A percentile compares a stretch with the other conserved stretches of the same genome.
These are phyloP conservation scores for Blumeriella jaapii DNA, from an alignment of 2,329 filamentous ascomycete genomes.

Conservation along the genomic window DNA sequence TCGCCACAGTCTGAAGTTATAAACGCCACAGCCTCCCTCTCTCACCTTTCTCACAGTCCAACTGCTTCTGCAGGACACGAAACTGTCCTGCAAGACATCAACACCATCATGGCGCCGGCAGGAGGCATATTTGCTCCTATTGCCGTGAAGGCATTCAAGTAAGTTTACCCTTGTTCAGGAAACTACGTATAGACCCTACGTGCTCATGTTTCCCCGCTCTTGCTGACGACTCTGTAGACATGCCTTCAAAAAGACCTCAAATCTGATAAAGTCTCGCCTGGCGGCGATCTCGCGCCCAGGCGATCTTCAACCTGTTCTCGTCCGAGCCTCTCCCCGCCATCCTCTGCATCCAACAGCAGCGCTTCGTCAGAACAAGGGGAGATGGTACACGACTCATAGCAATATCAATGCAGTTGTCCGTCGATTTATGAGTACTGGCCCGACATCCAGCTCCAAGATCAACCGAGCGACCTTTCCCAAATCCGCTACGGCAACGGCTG, in stretches of 20 bases:
- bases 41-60: no score
- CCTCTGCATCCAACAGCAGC: conserved; percentile 45
- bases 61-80: no score
- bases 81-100: no score
- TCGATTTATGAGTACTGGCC: conserved; percentile 27
- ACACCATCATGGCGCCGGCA: conserved; percentile 24
- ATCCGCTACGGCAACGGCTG: conserved; percentile 42
- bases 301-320: conserved; percentile 48
- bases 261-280: conserved; percentile 34
- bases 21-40: no score
- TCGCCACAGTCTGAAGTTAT: no score
- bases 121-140: conserved; percentile 25
- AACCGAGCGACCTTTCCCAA: conserved; percentile 42
- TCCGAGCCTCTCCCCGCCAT: conserved; percentile 43
- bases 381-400: conserved; percentile 48
- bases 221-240: conserved; percentile 27
- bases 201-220: not conserved
- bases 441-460: conserved; percentile 30
- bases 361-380: conserved; percentile 51
- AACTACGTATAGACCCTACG: no score
- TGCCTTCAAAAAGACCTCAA: conserved; percentile 36
- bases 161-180: no score
- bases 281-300: conserved; percentile 31
- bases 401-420: conserved; percentile 40
- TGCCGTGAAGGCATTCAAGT: conserved; percentile 25